Base-by-base conservation (phyloP, 1,284 basidiomycete species). In the Veloboletus limbatus region DNA sequence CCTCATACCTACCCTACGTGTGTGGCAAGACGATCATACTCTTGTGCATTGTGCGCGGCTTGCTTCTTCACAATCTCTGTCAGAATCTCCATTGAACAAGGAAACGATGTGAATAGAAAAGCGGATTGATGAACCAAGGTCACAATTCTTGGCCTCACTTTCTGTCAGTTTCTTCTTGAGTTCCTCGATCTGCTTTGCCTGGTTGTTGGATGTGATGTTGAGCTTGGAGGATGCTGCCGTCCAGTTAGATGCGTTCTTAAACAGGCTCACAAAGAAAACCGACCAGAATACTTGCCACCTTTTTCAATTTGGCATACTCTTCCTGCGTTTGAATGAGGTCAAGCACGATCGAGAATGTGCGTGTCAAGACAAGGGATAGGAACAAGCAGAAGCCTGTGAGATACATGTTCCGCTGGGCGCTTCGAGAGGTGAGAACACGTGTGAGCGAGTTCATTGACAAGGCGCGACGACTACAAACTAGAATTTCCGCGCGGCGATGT, bases 311-410 rank as follows among this genome's bases (percentile, higher is more conserved):
- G 24, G 82, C 82, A 61, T 91, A 91, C 60, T 92, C 82, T 60
- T 95, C 93, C 68, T 96, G 92, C 3, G 85, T 80, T 58, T 92
- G 82, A 58, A 97, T 89, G 51, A 97, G 85, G 66, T 97, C 92
- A 56, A 94, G 82, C 46, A 91, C 81, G 64, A 97, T 90, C 69
- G 87, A 88, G 74, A 96, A 96, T 5, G 89, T 92, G 58, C 94
- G 86, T 8, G 92, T 88, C 55, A 97, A 84, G 58, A 97, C 88
- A 45, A 95, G 82, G 14, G 92, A 94, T 26, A 97, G 84, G 84
- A 97, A 97, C 36, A 98, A 78, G 45, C 88, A 92, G 66, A 92
- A 92, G 1, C 92, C 92, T 10, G 94, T 97, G 17, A 97, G 77
- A 68, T 97, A 97, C 51, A 88, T 81, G 59, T 91, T 91, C 42